phyloP scores from a whole-genome alignment of 192 early-diverging fungal species.

The Kickxella alabastrina region DNA sequence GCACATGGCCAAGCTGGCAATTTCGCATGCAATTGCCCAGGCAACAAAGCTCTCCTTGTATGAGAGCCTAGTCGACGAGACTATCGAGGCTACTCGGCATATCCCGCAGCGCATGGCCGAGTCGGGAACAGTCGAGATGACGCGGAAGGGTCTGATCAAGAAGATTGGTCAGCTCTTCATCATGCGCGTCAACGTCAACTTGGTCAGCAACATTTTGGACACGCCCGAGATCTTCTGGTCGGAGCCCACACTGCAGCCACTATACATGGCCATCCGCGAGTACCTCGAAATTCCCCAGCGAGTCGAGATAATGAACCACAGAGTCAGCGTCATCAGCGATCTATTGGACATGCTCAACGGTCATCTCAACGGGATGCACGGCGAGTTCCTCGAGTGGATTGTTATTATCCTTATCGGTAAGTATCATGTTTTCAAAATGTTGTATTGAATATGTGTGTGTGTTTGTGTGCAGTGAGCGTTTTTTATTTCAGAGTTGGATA shows the following conservation, averaged over 20 bases:
- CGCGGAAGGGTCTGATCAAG: conserved; percentile 83
- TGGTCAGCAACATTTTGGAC: conserved; percentile 85
- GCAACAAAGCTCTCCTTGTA: conserved; percentile 90
- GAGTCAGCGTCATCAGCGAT: conserved; percentile 87
- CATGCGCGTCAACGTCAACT: conserved; percentile 85
- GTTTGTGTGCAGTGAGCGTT: no score
- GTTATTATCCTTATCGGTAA: conserved; percentile 88
- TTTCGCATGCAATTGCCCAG: conserved; percentile 94
- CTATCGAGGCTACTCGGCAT: conserved; percentile 81
- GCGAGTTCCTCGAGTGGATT: conserved; percentile 92
- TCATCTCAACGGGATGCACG: conserved; percentile 85
- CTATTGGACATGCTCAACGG: conserved; percentile 94
- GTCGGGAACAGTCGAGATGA: conserved; percentile 89
- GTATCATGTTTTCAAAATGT: no score
- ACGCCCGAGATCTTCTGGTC: conserved; percentile 94
- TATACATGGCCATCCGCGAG: conserved; percentile 76
- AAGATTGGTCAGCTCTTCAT: conserved; percentile 95
- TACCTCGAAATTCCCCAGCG: conserved; percentile 82
- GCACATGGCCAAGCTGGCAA: conserved; percentile 88
- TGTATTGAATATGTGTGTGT: no score
- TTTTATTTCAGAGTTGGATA: no score
- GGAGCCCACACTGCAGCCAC: conserved; percentile 72
- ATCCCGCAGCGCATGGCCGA: conserved; percentile 92
- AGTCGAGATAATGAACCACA: conserved; percentile 88
- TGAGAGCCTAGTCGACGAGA: conserved; percentile 88